Evolutionary conservation across 495 filamentous ascomycete genomes (phyloP).

Genomic region (Penicillium diatomitis): DNA sequence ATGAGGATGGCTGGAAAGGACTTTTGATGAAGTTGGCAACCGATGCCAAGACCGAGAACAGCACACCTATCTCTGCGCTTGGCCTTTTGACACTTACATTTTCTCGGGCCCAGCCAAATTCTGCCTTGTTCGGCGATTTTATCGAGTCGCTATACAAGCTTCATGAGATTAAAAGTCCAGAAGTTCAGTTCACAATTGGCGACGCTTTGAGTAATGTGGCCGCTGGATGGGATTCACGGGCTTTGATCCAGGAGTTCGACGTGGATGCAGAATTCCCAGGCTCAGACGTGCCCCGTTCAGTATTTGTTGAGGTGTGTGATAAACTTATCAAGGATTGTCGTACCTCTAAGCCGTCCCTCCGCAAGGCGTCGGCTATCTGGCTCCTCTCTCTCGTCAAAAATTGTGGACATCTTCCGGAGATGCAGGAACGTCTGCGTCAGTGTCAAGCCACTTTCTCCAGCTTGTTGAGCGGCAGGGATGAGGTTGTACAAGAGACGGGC

Average conservation of each 20-base stretch:
- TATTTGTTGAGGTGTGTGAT: slow-evolving; percentile 49
- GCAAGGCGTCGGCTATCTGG: slow-evolving; percentile 89
- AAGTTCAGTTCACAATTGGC: slow-evolving; percentile 81
- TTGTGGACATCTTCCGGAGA: slow-evolving; percentile 63
- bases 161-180: slow-evolving; percentile 73
- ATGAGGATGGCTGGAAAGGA: slow-evolving; percentile 27
- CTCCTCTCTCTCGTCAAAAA: slow-evolving; percentile 86
- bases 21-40: slow-evolving; percentile 50
- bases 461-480: slow-evolving; percentile 79
- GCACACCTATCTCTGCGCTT: slow-evolving; percentile 66
- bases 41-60: slow-evolving; percentile 70
- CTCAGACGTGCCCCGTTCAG: slow-evolving; percentile 34
- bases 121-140: slow-evolving; percentile 31
- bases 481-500: slow-evolving; percentile 90
- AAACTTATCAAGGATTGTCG: slow-evolving; percentile 65
- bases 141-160: slow-evolving; percentile 58
- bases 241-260: slow-evolving; percentile 50
- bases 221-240: slow-evolving; percentile 67
- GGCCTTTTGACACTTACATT: slow-evolving; percentile 55
- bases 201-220: slow-evolving; percentile 72
- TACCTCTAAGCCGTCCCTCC: slow-evolving; percentile 73
- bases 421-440: slow-evolving; percentile 62
- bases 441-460: slow-evolving; percentile 83
- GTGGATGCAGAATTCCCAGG: slow-evolving; percentile 41
- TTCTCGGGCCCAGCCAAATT: slow-evolving; percentile 24